These are phyloP conservation scores for Calonectria pteridis DNA, from an alignment of 2,329 filamentous ascomycete genomes.

Conservation along the genomic window DNA sequence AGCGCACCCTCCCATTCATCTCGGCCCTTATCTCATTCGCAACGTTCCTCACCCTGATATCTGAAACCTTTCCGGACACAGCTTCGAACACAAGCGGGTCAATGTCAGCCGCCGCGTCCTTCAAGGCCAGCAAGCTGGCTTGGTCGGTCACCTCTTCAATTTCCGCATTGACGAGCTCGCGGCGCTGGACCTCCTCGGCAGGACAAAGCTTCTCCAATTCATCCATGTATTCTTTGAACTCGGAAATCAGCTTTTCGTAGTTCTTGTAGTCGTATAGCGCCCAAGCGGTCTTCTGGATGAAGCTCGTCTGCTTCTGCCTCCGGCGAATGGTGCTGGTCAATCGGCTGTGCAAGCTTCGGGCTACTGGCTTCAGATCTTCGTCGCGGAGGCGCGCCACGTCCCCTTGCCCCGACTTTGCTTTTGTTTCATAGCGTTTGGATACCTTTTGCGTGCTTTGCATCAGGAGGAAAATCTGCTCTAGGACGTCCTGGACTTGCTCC, in stretches of 20 bases:
- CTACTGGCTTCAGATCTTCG: not conserved
- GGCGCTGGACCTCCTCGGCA: conserved; percentile 25
- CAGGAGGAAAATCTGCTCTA: conserved; percentile 43
- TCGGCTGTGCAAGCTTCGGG: not conserved
- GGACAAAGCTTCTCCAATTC: conserved; percentile 43
- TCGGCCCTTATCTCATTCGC: conserved; percentile 4
- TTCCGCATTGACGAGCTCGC: conserved; percentile 34
- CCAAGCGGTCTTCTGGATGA: conserved; percentile 23
- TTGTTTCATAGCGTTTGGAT: conserved; percentile 40
- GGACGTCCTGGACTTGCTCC: conserved; percentile 29
- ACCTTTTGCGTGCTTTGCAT: conserved; percentile 38
- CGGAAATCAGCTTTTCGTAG: conserved; percentile 37
- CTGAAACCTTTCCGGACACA: not conserved
- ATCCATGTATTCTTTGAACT: conserved; percentile 40
- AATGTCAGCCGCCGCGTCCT: conserved; percentile 15
- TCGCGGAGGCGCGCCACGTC: not conserved
- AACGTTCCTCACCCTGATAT: conserved; percentile 13
- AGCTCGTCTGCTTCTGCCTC: not conserved
- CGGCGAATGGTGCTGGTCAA: not conserved
- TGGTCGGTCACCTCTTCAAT: conserved; percentile 42
- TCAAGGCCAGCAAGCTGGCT: conserved; percentile 34
- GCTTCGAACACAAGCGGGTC: conserved; percentile 20
- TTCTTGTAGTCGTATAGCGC: conserved; percentile 23
- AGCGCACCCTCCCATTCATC: conserved; percentile 2
- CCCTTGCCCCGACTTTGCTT: not conserved